Evolutionary conservation across 1,284 basidiomycete genomes (phyloP), one percentile per base, ranked within the genome.

Genomic region (Golubevia pallescens): DNA sequence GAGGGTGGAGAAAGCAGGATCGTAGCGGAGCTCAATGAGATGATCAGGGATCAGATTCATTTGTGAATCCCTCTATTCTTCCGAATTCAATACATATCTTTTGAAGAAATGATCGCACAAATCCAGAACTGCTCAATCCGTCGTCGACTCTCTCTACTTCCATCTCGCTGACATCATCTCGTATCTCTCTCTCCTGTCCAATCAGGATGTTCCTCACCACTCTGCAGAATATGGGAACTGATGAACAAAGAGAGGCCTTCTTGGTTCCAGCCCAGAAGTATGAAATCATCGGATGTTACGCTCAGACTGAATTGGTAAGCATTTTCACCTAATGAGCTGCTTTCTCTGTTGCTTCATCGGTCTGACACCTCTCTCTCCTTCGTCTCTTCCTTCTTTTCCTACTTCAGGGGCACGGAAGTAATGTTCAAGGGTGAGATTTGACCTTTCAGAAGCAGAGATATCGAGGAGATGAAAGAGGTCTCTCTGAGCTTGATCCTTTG

Each of bases 271-370:
- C 75, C 0, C 14, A 67, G 16, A 67, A 66, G 57, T 76, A 74
- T 67, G 58, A 78, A 53, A 80, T 78, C 71, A 74, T 80, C 57
- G 78, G 78, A 14, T 80, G 78, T 65, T 80, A 80, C 57, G 74
- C 74, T 5, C 78, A 80, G 70, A 80, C 78, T 57, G 78, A 80
- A 64, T 73, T 80, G 51, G 34, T 38, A 10, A 38, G 34, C 10
- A 4, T 38, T 38, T 38, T 10, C 34, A 38, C 34, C 34, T 10
- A 38, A n/a, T n/a, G n/a, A n/a, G n/a, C n/a, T n/a, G n/a, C n/a
- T n/a, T n/a, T n/a, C n/a, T n/a, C n/a, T n/a, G n/a, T n/a, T n/a
- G n/a, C n/a, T n/a, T n/a, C n/a, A n/a, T n/a, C n/a, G n/a, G n/a
- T n/a, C n/a, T n/a, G n/a, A n/a, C n/a, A n/a, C 34, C 10, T 10